Conservation (phyloP, 306 rosid genomes). For the Dryas octopetala region DNA sequence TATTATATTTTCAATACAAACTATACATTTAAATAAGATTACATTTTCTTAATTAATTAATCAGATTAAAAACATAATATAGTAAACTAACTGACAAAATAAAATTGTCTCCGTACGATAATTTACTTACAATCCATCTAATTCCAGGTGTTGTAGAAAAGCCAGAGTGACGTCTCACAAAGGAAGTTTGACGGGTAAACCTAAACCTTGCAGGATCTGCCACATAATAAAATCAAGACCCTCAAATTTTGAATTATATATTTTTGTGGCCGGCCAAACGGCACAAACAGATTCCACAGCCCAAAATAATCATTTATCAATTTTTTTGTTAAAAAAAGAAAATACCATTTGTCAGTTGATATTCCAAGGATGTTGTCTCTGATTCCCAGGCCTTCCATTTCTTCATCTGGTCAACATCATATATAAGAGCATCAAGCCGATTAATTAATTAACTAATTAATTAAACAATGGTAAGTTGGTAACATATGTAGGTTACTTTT, state of each 20-base stretch:
- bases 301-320: no score
- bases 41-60: no score
- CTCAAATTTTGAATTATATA: no score
- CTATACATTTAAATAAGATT: no score
- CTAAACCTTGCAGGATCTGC: constrained; percentile 75
- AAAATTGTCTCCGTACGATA: no score
- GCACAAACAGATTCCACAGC: no score
- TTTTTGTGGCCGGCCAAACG: no score
- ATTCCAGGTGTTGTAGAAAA: constrained; percentile 52
- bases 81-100: no score
- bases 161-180: constrained; percentile 66
- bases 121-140: constrained; percentile 57
- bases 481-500: neutral
- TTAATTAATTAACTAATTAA: no score
- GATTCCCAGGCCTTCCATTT: constrained; percentile 77
- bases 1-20: no score
- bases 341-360: constrained; percentile 61
- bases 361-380: constrained; percentile 64
- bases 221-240: neutral
- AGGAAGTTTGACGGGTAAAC: constrained; percentile 64
- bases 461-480: neutral
- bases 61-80: no score
- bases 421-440: neutral
- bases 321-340: no score
- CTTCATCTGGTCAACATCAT: constrained; percentile 42